Conservation (phyloP, 768 basidiomycete genomes). For the Kwoniella botswanensis region DNA sequence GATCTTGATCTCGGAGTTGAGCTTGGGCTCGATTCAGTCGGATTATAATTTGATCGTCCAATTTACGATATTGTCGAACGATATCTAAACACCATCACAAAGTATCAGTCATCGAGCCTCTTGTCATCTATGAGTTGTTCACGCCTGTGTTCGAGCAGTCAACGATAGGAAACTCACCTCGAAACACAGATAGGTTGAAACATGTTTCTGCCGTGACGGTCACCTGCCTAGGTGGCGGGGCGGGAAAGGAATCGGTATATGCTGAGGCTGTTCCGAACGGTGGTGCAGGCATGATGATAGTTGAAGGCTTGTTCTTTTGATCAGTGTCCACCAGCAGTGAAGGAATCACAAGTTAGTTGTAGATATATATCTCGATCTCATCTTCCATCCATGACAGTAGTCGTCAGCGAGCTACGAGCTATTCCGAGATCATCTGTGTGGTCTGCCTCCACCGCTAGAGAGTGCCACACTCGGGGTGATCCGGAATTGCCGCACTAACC, state of each 20-base stretch:
- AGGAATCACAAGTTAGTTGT: background rate
- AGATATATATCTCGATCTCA: background rate
- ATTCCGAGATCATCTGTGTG: conserved; percentile 9
- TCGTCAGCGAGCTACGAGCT: background rate
- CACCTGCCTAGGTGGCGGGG: conserved; percentile 47
- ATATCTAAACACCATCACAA: conserved; percentile 36
- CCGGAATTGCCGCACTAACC: background rate
- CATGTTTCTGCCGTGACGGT: conserved; percentile 55
- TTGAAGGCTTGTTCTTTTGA: background rate
- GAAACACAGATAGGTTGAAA: conserved; percentile 56
- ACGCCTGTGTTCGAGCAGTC: too few species aligned
- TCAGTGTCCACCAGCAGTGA: background rate
- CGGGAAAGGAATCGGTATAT: conserved; percentile 54
- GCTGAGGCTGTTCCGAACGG: conserved; percentile 55
- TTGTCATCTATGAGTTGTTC: too few species aligned
- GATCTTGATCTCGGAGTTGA: conserved; percentile 48
- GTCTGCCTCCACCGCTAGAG: conserved; percentile 16
- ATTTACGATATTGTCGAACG: conserved; percentile 54
- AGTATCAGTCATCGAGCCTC: too few species aligned
- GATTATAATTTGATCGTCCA: conserved; percentile 57
- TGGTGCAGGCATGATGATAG: conserved; percentile 38
- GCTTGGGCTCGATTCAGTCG: conserved; percentile 55
- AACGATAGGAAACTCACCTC: conserved; percentile 34
- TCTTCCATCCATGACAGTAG: background rate
- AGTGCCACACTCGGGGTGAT: conserved; percentile 19